Evolutionary conservation across 768 basidiomycete species (phyloP), one percentile per base, ranked within the genome.

Genomic region (Kondoa malvinella): DNA sequence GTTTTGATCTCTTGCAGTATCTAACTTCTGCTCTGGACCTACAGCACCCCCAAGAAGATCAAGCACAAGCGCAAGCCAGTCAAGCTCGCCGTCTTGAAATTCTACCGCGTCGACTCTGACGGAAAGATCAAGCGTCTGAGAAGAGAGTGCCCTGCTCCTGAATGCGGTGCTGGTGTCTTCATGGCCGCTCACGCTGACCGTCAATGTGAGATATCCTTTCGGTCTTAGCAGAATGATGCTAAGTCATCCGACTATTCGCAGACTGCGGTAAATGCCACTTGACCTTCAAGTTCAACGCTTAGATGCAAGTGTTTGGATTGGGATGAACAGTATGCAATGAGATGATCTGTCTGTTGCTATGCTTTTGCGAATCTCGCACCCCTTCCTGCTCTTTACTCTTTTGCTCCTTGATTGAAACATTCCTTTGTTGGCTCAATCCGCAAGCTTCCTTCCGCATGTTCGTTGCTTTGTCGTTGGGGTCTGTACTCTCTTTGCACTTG

Each of bases 81-180:
- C 83, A 97, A 96, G 87, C 96, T 99, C 91, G 81, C 92, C 76
- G 95, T 97, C 81, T 83, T 99, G 79, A 97, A 97, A 81, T 99
- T 95, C 84, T 99, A 96, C 83, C 94, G 95, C 82, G 92, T 99
- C 74, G 94, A 96, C 81, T 92, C 92, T 59, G 94, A 97, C 75
- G 95, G 94, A 78, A 96, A 95, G 82, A 92, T 97, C 83, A 95
- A 95, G 84, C 91, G 95, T 78, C 86, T 99, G 70, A 86, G 94
- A 77, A 89, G 95, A 74, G 94, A 97, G 79, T 99, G 95, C 81
- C 81, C 88, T 78, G 88, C 71, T 65, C 74, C 70, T 61, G 65
- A 72, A 40, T 77, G 71, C 74, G 73, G 76, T 87, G 92, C 78
- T 67, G 77, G 61, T n/a, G 76, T 77, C 75, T 79, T 79, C 76